These are phyloP conservation scores for Fraxinus latifolia DNA, from an alignment of 305 asterid species.

Conservation along the genomic window DNA sequence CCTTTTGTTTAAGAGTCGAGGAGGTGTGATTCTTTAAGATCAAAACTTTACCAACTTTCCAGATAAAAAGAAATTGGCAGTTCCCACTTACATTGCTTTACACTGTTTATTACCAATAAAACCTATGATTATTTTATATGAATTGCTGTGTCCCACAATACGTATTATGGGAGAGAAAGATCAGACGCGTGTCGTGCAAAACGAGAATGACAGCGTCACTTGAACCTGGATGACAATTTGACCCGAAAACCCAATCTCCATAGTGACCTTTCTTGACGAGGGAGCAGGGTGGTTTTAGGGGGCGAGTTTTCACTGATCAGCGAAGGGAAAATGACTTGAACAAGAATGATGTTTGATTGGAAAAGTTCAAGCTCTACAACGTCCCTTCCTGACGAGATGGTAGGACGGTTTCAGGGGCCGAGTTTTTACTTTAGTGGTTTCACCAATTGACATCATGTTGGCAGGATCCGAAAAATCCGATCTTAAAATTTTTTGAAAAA, in stretches of 20 bases:
- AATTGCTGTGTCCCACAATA: background rate
- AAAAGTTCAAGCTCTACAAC: background rate
- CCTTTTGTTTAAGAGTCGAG: background rate
- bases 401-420: background rate
- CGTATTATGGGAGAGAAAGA: background rate
- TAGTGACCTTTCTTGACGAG: background rate
- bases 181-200: background rate
- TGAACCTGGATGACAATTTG: background rate
- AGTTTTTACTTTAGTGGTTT: background rate
- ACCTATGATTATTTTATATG: background rate
- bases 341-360: background rate
- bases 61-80: background rate
- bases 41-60: background rate
- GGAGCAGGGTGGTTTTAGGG: background rate
- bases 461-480: background rate
- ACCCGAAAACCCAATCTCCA: background rate
- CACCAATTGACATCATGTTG: background rate
- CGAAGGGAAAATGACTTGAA: background rate
- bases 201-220: background rate
- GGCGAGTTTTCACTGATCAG: background rate
- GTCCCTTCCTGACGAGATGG: background rate
- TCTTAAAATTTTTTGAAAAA: too few species aligned
- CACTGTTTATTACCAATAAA: background rate
- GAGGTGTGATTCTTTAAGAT: background rate
- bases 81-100: background rate